A percentile compares a stretch with the other conserved stretches of the same genome.
Conservation (phyloP, 23 red algal genomes). For the Gracilaria domingensis region DNA sequence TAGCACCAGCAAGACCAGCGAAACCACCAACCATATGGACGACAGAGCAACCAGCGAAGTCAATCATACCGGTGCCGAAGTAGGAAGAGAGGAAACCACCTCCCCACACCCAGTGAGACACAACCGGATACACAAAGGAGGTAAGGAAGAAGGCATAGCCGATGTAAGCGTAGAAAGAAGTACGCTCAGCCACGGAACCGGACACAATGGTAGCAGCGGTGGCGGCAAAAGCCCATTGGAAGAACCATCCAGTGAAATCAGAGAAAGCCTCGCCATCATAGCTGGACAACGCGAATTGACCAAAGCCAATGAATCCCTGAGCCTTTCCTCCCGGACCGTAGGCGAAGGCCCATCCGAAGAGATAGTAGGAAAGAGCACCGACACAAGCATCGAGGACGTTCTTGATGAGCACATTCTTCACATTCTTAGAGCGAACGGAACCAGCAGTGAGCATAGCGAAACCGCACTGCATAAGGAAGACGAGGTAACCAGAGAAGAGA, state of each 20-base stretch:
- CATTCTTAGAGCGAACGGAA: slow-evolving; percentile 91
- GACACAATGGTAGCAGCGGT: slow-evolving; percentile 99
- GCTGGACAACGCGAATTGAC: slow-evolving; percentile 74
- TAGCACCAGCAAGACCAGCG: slow-evolving; percentile 76
- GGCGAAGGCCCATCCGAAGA: slow-evolving; percentile 91
- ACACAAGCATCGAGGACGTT: slow-evolving; percentile 89
- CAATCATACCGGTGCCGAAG: slow-evolving; percentile 74
- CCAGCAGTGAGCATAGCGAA: slow-evolving; percentile 98
- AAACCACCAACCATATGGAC: slow-evolving; percentile 94
- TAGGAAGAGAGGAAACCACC: slow-evolving; percentile 76
- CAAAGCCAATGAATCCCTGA: slow-evolving; percentile 79
- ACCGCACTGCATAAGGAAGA: slow-evolving; percentile 98
- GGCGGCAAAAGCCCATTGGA: slow-evolving; percentile 95
- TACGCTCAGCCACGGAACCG: slow-evolving; percentile 90
- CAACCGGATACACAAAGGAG: slow-evolving; percentile 94
- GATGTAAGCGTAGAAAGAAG: slow-evolving; percentile 92
- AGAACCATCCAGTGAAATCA: slow-evolving; percentile 73
- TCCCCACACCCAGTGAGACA: slow-evolving; percentile 94
- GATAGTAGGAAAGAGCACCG: slow-evolving; percentile 87
- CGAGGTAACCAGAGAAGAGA: slow-evolving; percentile 88
- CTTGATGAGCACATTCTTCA: slow-evolving; percentile 88
- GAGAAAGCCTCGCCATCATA: slow-evolving; percentile 30
- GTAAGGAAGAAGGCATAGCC: slow-evolving; percentile 93
- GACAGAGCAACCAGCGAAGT: slow-evolving; percentile 94
- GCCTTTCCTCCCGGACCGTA: slow-evolving; percentile 72